phyloP scores from a whole-genome alignment of 345 rosid species.

The Aethionema arabicum region DNA sequence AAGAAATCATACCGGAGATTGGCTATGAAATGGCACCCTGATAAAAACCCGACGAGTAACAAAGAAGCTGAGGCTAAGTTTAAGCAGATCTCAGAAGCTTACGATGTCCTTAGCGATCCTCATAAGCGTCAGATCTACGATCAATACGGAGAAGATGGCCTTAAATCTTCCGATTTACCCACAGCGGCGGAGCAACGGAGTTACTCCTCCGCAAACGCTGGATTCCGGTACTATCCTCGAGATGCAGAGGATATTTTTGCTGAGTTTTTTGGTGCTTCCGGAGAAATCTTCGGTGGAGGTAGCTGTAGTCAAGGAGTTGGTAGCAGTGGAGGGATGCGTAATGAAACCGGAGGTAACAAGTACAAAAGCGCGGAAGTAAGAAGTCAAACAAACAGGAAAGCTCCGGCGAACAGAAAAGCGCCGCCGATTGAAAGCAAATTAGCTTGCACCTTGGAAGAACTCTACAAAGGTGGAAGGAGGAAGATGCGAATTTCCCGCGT shows the following conservation, averaged over 20 bases:
- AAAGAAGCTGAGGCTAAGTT: constrained; percentile 70
- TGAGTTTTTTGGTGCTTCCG: constrained; percentile 62
- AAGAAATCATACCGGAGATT: constrained; percentile 58
- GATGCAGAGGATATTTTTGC: constrained; percentile 72
- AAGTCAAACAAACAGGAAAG: constrained; percentile 34
- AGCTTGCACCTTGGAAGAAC: constrained; percentile 76
- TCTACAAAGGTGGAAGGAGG: constrained; percentile 70
- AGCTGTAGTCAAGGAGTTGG: not conserved
- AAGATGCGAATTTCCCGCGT: constrained; percentile 81
- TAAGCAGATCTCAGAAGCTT: constrained; percentile 70
- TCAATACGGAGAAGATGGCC: constrained; percentile 60
- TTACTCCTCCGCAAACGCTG: constrained; percentile 24
- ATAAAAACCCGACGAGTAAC: constrained; percentile 61
- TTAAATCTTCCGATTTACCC: constrained; percentile 43
- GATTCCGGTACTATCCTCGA: constrained; percentile 53
- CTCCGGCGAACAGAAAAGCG: constrained; percentile 45
- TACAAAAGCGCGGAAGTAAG: constrained; percentile 33
- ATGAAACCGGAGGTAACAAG: constrained; percentile 25
- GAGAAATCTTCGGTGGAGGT: constrained; percentile 17
- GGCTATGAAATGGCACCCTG: constrained; percentile 82
- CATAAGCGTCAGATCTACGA: constrained; percentile 75
- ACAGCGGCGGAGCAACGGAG: constrained; percentile 23
- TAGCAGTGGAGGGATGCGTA: constrained; percentile 8
- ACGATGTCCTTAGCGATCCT: constrained; percentile 65
- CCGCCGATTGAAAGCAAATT: constrained; percentile 73